Percentiles rank a stretch among this genome's conserved stretches.
Conservation (phyloP, 805 yeast genomes). For the Phaffomyces opuntiae region DNA sequence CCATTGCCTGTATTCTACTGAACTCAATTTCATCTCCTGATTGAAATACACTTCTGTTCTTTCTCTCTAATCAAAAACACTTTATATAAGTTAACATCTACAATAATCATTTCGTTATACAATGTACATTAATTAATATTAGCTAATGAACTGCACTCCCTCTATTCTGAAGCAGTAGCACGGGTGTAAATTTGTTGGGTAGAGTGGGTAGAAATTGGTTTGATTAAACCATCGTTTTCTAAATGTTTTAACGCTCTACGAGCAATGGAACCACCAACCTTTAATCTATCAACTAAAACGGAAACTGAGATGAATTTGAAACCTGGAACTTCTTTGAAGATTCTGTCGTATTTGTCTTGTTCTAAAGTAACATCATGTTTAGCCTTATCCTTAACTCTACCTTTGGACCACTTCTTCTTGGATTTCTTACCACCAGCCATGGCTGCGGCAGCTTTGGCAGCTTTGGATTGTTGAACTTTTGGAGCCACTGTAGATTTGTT, state of each 20-base stretch:
- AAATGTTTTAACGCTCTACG: conserved; percentile 96
- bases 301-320: conserved; percentile 98
- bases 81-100: no score
- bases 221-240: conserved; percentile 91
- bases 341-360: conserved; percentile 98
- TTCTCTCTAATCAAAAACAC: no score
- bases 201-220: conserved; percentile 90
- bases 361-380: conserved; percentile 95
- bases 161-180: conserved; percentile 63
- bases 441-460: conserved; percentile 99
- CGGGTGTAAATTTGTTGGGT: conserved; percentile 93
- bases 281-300: conserved; percentile 97
- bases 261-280: conserved; percentile 98
- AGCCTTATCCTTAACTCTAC: conserved; percentile 99
- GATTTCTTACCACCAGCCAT: conserved; percentile 99
- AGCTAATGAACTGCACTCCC: conserved; percentile 19
- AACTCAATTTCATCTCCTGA: no score
- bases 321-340: conserved; percentile 98
- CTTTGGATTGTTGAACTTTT: conserved; percentile 97
- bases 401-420: conserved; percentile 99
- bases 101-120: conserved; percentile 15
- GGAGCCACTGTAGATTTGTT: conserved; percentile 72
- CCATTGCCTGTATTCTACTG: no score
- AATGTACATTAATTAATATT: conserved; percentile 21
- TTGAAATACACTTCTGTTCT: no score